Percentiles rank a stretch among this genome's conserved stretches.
Evolutionary conservation across 2,329 filamentous ascomycete species (phyloP).

Genomic region (Aspergillus uvarum): DNA sequence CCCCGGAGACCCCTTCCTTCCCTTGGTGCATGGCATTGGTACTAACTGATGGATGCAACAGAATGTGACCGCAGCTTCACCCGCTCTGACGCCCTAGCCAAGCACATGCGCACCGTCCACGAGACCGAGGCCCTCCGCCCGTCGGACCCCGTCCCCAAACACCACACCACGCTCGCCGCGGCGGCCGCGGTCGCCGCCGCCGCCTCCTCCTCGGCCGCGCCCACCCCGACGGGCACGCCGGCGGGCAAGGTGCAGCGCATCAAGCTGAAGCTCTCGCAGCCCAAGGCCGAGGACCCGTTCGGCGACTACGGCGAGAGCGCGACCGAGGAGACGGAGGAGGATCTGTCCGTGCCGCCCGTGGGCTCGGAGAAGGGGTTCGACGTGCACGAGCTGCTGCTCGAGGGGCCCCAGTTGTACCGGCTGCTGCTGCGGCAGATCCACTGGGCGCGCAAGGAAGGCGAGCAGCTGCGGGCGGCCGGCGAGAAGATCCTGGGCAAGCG

Average conservation of each 20-base stretch:
- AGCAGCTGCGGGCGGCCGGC: constrained; percentile 42
- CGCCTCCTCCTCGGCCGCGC: constrained; percentile 26
- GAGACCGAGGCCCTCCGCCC: constrained; percentile 92
- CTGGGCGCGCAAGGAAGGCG: constrained; percentile 48
- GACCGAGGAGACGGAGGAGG: constrained; percentile 35
- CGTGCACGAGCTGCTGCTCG: constrained; percentile 44
- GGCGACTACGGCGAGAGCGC: constrained; percentile 30
- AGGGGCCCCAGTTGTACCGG: constrained; percentile 44
- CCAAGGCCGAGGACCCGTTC: constrained; percentile 27
- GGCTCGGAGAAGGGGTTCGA: constrained; percentile 45
- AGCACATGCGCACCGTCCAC: constrained; percentile 98
- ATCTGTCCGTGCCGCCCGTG: constrained; percentile 38
- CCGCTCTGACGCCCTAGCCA: constrained; percentile 88
- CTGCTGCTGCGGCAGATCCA: constrained; percentile 48
- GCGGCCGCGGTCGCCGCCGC: constrained; percentile 26
- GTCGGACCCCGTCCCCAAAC: constrained; percentile 47
- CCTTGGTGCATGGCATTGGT: not conserved
- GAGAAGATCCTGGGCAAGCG: constrained; percentile 38
- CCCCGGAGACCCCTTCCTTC: too few relatives aligned
- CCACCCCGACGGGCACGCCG: constrained; percentile 29
- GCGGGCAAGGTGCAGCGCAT: constrained; percentile 41
- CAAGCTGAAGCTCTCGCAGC: constrained; percentile 42
- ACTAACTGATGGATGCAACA: constrained; percentile 35
- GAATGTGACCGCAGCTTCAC: constrained; percentile 98
- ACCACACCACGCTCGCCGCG: constrained; percentile 30